Conservation (phyloP, 495 filamentous ascomycete genomes). For the Elaphomyces granulatus region DNA sequence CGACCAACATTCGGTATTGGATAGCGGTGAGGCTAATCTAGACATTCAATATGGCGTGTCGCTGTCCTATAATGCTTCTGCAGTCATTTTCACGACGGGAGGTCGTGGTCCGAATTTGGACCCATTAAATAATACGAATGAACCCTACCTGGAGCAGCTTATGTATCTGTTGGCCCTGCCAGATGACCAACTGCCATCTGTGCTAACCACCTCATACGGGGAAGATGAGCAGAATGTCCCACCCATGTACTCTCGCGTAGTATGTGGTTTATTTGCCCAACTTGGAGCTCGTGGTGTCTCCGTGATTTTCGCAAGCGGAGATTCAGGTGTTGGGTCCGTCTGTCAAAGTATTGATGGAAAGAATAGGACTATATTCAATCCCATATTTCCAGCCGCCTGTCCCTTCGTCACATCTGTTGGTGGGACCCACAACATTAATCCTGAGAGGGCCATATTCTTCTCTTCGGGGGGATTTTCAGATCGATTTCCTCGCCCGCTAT, state of each 20-base stretch:
- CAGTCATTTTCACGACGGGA: slow-evolving; percentile 52
- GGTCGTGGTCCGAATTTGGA: slow-evolving; percentile 43
- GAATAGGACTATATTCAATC: slow-evolving; percentile 44
- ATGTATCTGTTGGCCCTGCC: slow-evolving; percentile 47
- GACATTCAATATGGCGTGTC: slow-evolving; percentile 53
- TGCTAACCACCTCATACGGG: slow-evolving; percentile 59
- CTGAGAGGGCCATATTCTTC: slow-evolving; percentile 41
- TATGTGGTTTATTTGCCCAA: slow-evolving; percentile 60
- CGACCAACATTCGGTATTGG: slow-evolving; percentile 28
- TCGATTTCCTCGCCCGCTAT: slow-evolving; percentile 47
- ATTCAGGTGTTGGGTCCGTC: slow-evolving; percentile 43
- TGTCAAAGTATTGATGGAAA: slow-evolving; percentile 56
- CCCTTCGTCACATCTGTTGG: slow-evolving; percentile 72
- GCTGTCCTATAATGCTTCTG: slow-evolving; percentile 36
- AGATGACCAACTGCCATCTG: slow-evolving; percentile 52
- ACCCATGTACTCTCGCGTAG: slow-evolving; percentile 41
- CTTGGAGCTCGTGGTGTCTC: slow-evolving; percentile 60
- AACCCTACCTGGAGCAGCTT: slow-evolving; percentile 74
- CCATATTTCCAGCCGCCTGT: slow-evolving; percentile 63
- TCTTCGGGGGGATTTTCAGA: slow-evolving; percentile 61
- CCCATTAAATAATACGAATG: slow-evolving; percentile 41
- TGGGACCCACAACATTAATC: slow-evolving; percentile 41
- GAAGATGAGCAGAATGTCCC: slow-evolving; percentile 43
- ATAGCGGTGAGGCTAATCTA: slow-evolving; percentile 48
- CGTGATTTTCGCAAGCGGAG: slow-evolving; percentile 59